These are phyloP conservation scores for Bruguiera hainesii DNA, from an alignment of 441 rosid species.

Conservation along the genomic window DNA sequence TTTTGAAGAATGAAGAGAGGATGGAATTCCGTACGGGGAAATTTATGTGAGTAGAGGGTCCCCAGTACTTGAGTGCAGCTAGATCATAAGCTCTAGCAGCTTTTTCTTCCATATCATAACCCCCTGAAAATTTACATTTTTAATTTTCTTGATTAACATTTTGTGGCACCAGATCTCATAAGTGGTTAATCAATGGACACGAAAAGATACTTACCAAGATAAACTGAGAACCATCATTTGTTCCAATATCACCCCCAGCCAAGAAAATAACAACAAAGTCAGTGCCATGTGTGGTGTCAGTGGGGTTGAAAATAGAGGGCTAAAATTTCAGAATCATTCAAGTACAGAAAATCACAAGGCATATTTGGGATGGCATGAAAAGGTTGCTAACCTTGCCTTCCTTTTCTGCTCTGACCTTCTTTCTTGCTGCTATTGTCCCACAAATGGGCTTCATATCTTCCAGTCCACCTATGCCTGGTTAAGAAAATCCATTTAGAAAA, in stretches of 20 bases:
- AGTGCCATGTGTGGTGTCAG: conserved; percentile 22
- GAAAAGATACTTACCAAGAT: conserved; percentile 53
- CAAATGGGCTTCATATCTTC: conserved; percentile 97
- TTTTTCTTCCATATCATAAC: conserved; percentile 98
- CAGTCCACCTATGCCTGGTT: conserved; percentile 93
- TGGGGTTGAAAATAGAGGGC: conserved; percentile 8
- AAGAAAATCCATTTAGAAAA: conserved; percentile 7
- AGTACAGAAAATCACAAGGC: neutral
- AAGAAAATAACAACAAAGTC: conserved; percentile 22
- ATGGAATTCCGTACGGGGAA: conserved; percentile 50
- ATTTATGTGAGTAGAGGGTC: conserved; percentile 94
- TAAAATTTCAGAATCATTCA: conserved; percentile 14
- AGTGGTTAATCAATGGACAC: conserved; percentile 10
- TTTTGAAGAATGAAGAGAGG: conserved; percentile 7
- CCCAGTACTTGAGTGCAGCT: conserved; percentile 99
- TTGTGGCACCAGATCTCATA: conserved; percentile 15
- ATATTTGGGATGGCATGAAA: neutral
- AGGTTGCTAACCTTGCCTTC: conserved; percentile 71
- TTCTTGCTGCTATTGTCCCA: conserved; percentile 99
- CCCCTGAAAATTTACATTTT: conserved; percentile 52
- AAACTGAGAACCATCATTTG: conserved; percentile 54
- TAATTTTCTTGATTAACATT: conserved; percentile 25
- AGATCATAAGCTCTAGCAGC: conserved; percentile 98
- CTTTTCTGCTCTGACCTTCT: conserved; percentile 99
- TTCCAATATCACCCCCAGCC: conserved; percentile 31